Base-by-base conservation (phyloP, 495 filamentous ascomycete genomes). In the Xylaria grammica region DNA sequence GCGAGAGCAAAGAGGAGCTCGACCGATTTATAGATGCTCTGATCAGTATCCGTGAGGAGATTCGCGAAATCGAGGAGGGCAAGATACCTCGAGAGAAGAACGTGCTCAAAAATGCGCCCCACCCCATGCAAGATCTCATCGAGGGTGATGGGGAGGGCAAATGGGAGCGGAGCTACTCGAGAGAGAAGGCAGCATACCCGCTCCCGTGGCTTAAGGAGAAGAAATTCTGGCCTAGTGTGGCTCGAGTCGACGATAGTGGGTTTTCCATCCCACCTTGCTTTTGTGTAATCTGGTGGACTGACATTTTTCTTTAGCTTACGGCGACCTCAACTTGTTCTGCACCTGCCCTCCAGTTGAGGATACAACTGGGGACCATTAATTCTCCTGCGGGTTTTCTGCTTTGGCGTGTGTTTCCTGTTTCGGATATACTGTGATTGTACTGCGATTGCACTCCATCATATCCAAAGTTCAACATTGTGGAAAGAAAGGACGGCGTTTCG, bases 211-310 rank as follows among this genome's bases (percentile, higher is more conserved):
- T 98, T 66, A 86, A 86, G 79, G 91, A 96, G 85, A 97, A 96
- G 88, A 99, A 99, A 82, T 97, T 98, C 81, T 99, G 95, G 95
- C 94, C 95, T 0, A 90, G 82, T 36, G 93, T 97, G 36, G 91
- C 91, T 8, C 84, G 95, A 71, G 81, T 98, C 32, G 90, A 99
- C 78, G 96, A 99, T 82, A 86, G 93, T 94, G 81, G 82, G 87
- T 82, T 22, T 44, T 50, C 40, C 8, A 62, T n/a, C 30, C 32
- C 26, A 9, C 48, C 5, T 27, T 6, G 4, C 48, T 56, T 74
- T 74, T 26, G 38, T 29, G 26, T 29, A 55, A 15, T 26, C n/a
- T 19, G 46, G 36, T 76, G 82, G 71, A 84, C 66, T 67, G 26
- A 56, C 40, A 5, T 19, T 13, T 46, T 42, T 64, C 94, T 92